Percentiles rank a stretch among this genome's conserved stretches.
Evolutionary conservation across 345 rosid species (phyloP).

Genomic region (Hibiscus trionum): DNA sequence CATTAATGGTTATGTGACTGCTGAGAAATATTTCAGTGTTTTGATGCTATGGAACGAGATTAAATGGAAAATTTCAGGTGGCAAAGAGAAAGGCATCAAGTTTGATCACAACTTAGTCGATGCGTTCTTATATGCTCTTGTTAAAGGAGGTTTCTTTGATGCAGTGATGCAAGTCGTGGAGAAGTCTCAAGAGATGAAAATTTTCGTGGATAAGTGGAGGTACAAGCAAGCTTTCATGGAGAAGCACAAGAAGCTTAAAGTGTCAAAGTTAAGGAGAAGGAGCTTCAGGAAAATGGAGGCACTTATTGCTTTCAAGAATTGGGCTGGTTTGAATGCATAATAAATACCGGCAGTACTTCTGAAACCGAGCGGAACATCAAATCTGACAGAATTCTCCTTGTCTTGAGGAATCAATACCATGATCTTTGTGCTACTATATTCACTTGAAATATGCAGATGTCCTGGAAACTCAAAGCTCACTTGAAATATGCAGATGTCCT

Average conservation of each 20-base stretch:
- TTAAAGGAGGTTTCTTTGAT: constrained; percentile 95
- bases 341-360: constrained; percentile 18
- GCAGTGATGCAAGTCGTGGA: constrained; percentile 95
- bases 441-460: neutral
- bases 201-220: constrained; percentile 94
- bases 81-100: constrained; percentile 40
- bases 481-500: neutral
- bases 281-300: constrained; percentile 89
- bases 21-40: constrained; percentile 69
- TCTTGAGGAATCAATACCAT: neutral
- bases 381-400: neutral
- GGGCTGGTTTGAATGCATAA: constrained; percentile 85
- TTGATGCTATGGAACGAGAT: constrained; percentile 81
- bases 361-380: neutral
- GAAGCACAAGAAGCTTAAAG: constrained; percentile 84
- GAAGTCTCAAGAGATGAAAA: constrained; percentile 80
- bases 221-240: constrained; percentile 98
- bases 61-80: constrained; percentile 55
- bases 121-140: constrained; percentile 82
- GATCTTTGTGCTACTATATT: neutral
- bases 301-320: constrained; percentile 86
- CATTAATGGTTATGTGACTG: constrained; percentile 69
- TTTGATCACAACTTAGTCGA: constrained; percentile 66
- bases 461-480: neutral
- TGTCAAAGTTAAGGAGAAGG: constrained; percentile 75